A percentile compares a stretch with the other conserved stretches of the same genome.
Evolutionary conservation across 148 eudicot genomes (phyloP).

Genomic region (Drosera capensis): DNA sequence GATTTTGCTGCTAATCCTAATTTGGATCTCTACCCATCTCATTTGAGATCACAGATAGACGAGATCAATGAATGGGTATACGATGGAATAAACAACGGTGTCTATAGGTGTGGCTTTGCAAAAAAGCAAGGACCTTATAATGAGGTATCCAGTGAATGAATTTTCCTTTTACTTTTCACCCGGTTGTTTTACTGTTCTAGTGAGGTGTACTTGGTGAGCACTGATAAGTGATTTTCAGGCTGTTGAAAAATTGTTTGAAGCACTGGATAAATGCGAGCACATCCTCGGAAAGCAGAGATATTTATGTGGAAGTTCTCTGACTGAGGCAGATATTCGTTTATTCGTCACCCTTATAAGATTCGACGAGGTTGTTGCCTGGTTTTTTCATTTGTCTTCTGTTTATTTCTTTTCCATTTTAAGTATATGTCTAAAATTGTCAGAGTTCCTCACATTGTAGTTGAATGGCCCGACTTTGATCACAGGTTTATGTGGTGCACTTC

Average conservation of each 20-base stretch:
- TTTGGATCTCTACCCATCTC: constrained; percentile 66
- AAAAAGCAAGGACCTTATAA: constrained; percentile 75
- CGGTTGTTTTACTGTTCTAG: neutral
- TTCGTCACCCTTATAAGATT: constrained; percentile 82
- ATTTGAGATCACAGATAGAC: constrained; percentile 47
- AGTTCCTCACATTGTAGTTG: neutral
- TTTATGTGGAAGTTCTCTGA: constrained; percentile 52
- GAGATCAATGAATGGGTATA: constrained; percentile 60
- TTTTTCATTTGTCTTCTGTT: neutral
- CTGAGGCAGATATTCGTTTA: constrained; percentile 83
- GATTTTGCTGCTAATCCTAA: constrained; percentile 49
- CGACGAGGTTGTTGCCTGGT: constrained; percentile 61
- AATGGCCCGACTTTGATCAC: constrained; percentile 1
- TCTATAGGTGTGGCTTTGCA: constrained; percentile 84
- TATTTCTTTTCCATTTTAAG: neutral
- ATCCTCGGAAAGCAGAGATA: constrained; percentile 63
- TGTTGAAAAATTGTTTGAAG: constrained; percentile 47
- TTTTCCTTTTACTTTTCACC: neutral
- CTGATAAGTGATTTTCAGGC: constrained; percentile 24
- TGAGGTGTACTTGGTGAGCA: neutral
- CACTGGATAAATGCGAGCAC: constrained; percentile 79
- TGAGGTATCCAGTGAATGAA: constrained; percentile 23
- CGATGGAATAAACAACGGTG: constrained; percentile 70
- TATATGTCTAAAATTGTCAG: neutral
- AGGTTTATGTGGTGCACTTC: constrained; percentile 88